Evolutionary conservation across 176 grass and related monocot genomes (phyloP).

Genomic region (Alloteropsis semialata): DNA sequence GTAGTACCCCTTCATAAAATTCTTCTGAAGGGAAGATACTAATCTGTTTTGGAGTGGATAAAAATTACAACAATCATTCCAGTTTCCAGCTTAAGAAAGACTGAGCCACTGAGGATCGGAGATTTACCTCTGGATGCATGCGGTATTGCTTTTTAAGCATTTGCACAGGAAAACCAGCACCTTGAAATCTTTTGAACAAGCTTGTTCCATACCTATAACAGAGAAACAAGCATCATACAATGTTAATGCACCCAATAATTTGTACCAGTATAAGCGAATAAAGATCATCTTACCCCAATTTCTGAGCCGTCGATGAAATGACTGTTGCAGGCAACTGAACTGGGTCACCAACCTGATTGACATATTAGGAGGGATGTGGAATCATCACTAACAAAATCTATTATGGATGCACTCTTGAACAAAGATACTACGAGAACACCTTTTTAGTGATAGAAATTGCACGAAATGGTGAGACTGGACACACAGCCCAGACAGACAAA

Average conservation of each 20-base stretch:
- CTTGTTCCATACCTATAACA: conserved; percentile 82
- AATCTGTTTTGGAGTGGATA: conserved; percentile 56
- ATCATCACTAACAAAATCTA: neutral
- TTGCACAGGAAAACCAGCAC: conserved; percentile 89
- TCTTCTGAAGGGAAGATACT: conserved; percentile 96
- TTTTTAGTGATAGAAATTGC: neutral
- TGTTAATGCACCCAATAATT: conserved; percentile 11
- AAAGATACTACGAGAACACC: neutral
- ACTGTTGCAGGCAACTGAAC: conserved; percentile 96
- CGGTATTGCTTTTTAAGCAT: conserved; percentile 99
- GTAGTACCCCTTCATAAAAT: conserved; percentile 75
- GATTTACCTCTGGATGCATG: conserved; percentile 90
- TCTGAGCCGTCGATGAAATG: conserved; percentile 73
- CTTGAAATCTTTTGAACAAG: conserved; percentile 96
- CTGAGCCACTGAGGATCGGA: neutral
- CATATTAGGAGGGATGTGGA: neutral
- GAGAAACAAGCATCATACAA: conserved; percentile 28
- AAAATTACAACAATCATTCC: conserved; percentile 19
- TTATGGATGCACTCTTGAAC: neutral
- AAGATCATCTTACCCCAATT: conserved; percentile 65
- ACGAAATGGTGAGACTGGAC: neutral
- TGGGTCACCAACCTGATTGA: conserved; percentile 82
- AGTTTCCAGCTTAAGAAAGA: conserved; percentile 18
- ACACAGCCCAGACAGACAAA: neutral
- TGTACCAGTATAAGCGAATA: neutral